Evolutionary conservation across 2,329 filamentous ascomycete species (phyloP), one percentile per base, ranked within the genome.

Genomic region (Macroventuria anomochaeta): DNA sequence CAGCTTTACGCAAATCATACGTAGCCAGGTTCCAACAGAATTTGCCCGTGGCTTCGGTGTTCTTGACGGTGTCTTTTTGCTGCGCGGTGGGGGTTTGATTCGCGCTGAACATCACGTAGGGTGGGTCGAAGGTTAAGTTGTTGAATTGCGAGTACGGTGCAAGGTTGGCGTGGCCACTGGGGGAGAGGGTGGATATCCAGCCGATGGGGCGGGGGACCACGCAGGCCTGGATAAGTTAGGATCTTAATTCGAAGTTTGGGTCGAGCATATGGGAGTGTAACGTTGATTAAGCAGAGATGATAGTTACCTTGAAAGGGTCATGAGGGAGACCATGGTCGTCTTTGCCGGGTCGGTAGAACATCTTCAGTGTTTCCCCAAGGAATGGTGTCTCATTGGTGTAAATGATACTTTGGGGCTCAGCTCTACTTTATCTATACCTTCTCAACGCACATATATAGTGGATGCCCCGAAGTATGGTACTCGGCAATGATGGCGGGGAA

Each of bases 121-220:
- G 84, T 0, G 84, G 84, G 64, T 85, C 83, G 70, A 85, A 87
- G 26, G 82, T 85, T 0, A 87, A 77, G 59, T 86, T 86, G 69
- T 82, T 85, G 77, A 87, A 87, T 70, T 87, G 84, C 0, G 75
- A 80, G 71, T 83, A 87, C 0, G 84, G 84, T 0, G 84, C 84
- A 2, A 87, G 78, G 59, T 86, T 86, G 65, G 81, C 75, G 41
- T 72, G 64, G 53, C 80, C 79, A 6, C 68, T 59, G 13, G 64
- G 62, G n/a, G 79, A 80, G 53, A 79, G 75, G 0, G 84, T 85
- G 18, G 80, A 83, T 63, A 87, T 86, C 83, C 84, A 87, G 58
- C 84, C 85, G 44, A 87, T 86, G 18, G 84, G 83, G 13, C 84
- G 79, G 13, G 84, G 84, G 34, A 85, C 75, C 2, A 87, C 83